phyloP scores from a whole-genome alignment of 345 rosid species.

The Moricandia arvensis region DNA sequence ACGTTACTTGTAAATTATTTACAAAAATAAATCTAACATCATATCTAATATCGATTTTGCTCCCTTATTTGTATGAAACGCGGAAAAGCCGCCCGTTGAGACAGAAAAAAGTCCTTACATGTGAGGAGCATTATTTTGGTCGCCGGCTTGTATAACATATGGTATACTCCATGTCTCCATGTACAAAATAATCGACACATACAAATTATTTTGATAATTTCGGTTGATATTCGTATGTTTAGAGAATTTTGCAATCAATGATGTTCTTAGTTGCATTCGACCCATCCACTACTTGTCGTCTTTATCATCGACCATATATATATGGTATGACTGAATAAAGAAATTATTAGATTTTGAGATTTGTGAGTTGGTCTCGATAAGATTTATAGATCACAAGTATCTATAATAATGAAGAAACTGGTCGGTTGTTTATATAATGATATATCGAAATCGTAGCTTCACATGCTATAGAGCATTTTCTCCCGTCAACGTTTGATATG shows the following conservation, averaged over 20 bases:
- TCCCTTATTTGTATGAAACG: conserved; percentile 2
- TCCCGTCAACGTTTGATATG: conserved; percentile 10
- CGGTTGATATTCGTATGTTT: conserved; percentile 19
- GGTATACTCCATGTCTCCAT: conserved; percentile 1
- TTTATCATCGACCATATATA: conserved; percentile 15
- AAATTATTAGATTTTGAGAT: conserved; percentile 12
- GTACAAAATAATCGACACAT: background rate
- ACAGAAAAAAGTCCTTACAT: conserved; percentile 23
- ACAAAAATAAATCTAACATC: conserved; percentile 2
- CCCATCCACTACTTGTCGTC: conserved; percentile 18
- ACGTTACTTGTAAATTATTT: background rate
- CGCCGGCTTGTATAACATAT: conserved; percentile 25
- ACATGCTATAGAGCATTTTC: background rate
- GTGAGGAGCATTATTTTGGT: conserved; percentile 27
- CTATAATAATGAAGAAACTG: conserved; percentile 12
- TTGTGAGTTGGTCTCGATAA: conserved; percentile 19
- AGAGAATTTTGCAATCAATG: background rate
- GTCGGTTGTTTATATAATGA: conserved; percentile 24
- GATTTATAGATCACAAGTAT: conserved; percentile 16
- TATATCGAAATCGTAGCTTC: background rate
- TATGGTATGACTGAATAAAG: background rate
- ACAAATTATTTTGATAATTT: conserved; percentile 19
- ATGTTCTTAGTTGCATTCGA: conserved; percentile 17
- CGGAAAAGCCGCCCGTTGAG: conserved; percentile 7
- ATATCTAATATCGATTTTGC: conserved; percentile 6